Percentiles rank a stretch among this genome's conserved stretches.
Evolutionary conservation across 2,329 filamentous ascomycete genomes (phyloP).

Genomic region (Botrytis aclada): DNA sequence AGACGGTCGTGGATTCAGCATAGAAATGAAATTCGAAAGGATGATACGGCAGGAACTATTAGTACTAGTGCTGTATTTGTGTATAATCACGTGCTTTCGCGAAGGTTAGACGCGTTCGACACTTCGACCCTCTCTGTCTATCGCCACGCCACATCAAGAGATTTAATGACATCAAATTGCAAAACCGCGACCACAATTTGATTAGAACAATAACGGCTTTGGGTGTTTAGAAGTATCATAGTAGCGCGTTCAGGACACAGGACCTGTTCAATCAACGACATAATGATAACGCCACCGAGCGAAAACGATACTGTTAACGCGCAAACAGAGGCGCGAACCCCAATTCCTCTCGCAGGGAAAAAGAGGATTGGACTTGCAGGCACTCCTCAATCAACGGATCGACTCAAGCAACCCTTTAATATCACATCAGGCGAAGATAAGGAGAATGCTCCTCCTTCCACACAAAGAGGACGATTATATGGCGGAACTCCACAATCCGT

Average conservation of each 20-base stretch:
- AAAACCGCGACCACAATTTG: not conserved
- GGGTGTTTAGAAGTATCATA: not conserved
- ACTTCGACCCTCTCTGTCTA: not conserved
- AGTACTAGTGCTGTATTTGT: not conserved
- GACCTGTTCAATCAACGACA: constrained; percentile 9
- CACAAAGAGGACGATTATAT: constrained; percentile 40
- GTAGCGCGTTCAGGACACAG: not conserved
- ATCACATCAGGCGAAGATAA: constrained; percentile 43
- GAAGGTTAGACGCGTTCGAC: not conserved
- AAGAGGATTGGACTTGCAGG: constrained; percentile 36
- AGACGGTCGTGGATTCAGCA: not conserved
- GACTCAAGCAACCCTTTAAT: constrained; percentile 80
- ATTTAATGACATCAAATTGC: not conserved
- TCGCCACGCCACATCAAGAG: constrained; percentile 7
- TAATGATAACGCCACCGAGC: constrained; percentile 34
- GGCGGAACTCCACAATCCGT: constrained; percentile 56
- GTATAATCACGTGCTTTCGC: not conserved
- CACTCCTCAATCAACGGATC: constrained; percentile 61
- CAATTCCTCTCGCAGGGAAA: constrained; percentile 12
- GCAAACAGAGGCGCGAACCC: constrained; percentile 9
- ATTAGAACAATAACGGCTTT: not conserved
- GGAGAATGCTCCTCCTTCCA: constrained; percentile 35
- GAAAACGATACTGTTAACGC: constrained; percentile 19
- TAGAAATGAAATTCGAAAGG: not conserved
- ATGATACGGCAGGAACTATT: not conserved